phyloP scores from a whole-genome alignment of 2,329 filamentous ascomycete species.

The Calonectria crousiana region DNA sequence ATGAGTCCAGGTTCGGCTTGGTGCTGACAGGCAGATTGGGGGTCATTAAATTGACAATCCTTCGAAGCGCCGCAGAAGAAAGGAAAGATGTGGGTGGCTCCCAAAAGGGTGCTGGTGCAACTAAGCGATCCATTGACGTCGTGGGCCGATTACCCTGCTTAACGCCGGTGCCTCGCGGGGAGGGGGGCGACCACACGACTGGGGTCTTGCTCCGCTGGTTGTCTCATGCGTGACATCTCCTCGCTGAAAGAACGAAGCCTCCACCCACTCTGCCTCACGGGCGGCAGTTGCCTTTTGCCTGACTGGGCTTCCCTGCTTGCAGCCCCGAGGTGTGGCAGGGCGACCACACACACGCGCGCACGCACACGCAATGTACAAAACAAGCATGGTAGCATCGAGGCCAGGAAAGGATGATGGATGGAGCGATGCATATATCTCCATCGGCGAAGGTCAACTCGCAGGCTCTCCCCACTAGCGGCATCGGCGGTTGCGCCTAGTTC shows the following conservation, averaged over 20 bases:
- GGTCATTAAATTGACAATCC: slow-evolving; percentile 24
- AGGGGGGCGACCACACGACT: not conserved
- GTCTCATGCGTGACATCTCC: slow-evolving; percentile 32
- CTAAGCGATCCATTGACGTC: slow-evolving; percentile 24
- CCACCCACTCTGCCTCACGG: slow-evolving; percentile 19
- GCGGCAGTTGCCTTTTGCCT: slow-evolving; percentile 25
- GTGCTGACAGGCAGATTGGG: slow-evolving; percentile 14
- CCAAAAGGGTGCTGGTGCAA: slow-evolving; percentile 9
- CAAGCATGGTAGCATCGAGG: not conserved
- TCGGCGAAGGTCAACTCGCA: slow-evolving; percentile 6
- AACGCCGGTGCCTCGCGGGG: slow-evolving; percentile 28
- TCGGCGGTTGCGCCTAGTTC: slow-evolving; percentile 21
- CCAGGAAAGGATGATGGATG: slow-evolving; percentile 9
- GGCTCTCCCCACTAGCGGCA: slow-evolving; percentile 13
- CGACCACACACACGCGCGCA: slow-evolving; percentile 5
- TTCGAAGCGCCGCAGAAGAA: slow-evolving; percentile 28
- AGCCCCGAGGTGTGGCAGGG: slow-evolving; percentile 20
- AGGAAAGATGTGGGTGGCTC: slow-evolving; percentile 17
- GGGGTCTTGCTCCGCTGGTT: slow-evolving; percentile 17
- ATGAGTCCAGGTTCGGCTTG: not conserved
- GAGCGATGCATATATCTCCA: slow-evolving; percentile 19
- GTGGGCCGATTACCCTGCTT: slow-evolving; percentile 27
- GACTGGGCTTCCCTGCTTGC: slow-evolving; percentile 4
- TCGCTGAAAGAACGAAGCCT: slow-evolving; percentile 14
- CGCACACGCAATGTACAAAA: not conserved